Conservation (phyloP, 2,329 filamentous ascomycete species). For the Fusarium sp. region DNA sequence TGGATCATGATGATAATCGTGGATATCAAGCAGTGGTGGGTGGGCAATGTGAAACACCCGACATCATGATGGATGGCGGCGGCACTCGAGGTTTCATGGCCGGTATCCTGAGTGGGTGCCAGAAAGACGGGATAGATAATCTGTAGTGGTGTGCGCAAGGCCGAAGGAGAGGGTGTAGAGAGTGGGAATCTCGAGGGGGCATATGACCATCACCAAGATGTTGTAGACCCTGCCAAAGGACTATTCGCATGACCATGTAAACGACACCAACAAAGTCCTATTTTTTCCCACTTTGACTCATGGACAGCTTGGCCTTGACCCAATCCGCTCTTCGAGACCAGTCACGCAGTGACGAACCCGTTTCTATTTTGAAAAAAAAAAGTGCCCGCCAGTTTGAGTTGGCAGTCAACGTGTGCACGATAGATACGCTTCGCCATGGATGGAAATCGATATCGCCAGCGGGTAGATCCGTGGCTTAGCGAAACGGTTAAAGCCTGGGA, state of each 20-base stretch:
- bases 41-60: slow-evolving; percentile 11
- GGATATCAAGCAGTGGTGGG: background rate
- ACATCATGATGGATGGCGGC: slow-evolving; percentile 8
- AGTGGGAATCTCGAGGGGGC: slow-evolving; percentile 22
- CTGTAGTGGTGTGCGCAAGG: background rate
- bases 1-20: background rate
- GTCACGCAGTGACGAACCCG: slow-evolving; percentile 4
- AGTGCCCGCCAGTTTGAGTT: background rate
- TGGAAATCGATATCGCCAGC: slow-evolving; percentile 12
- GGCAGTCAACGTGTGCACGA: background rate
- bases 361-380: background rate
- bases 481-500: background rate
- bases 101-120: slow-evolving; percentile 17
- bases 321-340: slow-evolving; percentile 20
- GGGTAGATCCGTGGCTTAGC: slow-evolving; percentile 38
- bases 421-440: slow-evolving; percentile 10
- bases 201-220: slow-evolving; percentile 36
- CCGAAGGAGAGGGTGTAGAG: slow-evolving; percentile 20
- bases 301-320: slow-evolving; percentile 27
- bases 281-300: slow-evolving; percentile 29
- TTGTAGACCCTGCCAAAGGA: slow-evolving; percentile 29
- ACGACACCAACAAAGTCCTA: slow-evolving; percentile 3
- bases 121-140: slow-evolving; percentile 25
- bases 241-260: slow-evolving; percentile 29
- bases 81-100: slow-evolving; percentile 20